Conservation (phyloP, 1,139 yeast species). For the Hanseniaspora sp. region DNA sequence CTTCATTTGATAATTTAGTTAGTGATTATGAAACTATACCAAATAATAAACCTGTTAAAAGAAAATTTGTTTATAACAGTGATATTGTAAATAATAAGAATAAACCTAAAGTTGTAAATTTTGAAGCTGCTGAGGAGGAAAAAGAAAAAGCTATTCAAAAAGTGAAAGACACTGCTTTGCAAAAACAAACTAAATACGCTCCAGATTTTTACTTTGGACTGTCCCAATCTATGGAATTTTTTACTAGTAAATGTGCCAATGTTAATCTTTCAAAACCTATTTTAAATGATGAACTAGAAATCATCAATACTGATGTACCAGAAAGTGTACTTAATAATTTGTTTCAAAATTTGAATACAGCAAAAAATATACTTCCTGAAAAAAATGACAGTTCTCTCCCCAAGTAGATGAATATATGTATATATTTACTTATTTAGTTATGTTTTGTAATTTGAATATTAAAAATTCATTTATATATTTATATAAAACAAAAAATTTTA, state of each 20-base stretch:
- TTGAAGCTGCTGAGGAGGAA: background rate
- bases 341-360: background rate
- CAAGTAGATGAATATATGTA: background rate
- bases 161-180: too few species aligned
- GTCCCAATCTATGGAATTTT: background rate
- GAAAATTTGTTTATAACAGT: background rate
- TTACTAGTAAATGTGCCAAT: background rate
- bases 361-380: background rate
- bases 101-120: background rate
- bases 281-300: background rate
- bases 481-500: background rate
- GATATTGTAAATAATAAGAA: background rate
- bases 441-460: too few species aligned
- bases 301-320: background rate
- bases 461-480: background rate
- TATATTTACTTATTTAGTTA: too few species aligned
- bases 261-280: background rate
- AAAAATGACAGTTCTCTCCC: background rate
- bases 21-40: background rate
- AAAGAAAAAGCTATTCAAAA: background rate
- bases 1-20: background rate
- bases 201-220: slow-evolving; percentile 12
- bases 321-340: background rate
- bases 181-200: background rate
- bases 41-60: background rate